Base-by-base conservation (phyloP, 225 moss, liverwort and hornwort genomes). In the Physcomitrellopsis africana region DNA sequence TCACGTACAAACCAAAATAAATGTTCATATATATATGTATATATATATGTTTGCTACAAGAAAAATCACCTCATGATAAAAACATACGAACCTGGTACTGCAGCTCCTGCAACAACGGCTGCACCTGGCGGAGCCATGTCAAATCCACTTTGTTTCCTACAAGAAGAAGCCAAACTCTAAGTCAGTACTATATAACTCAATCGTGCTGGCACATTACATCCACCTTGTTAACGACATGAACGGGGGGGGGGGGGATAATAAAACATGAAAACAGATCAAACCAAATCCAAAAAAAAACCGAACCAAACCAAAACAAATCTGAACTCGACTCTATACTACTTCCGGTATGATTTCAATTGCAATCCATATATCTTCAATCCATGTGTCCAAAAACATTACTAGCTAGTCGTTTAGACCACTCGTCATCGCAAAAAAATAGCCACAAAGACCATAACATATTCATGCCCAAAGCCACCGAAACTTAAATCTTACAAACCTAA, bases 41-140 rank as follows among this genome's bases (percentile, higher is more conserved):
- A 5, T 37, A 37, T 37, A 4, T 7, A 7, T 37, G 32, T 37
- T 1, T 7, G 32, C 18, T 42, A 37, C 41, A 58, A 59, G 42
- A 18, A 58, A 72, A 37, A 26, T n/a, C 51, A 66, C 59, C 59
- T 59, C 49, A 11, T 51, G 22, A 23, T 62, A 37, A 69, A 47
- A 17, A 9, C 62, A 63, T 72, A 87, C 93, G 84, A 78, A 93
- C 93, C 93, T 91, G 93, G 84, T 69, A 93, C 87, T 18, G 87
- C 78, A 78, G 83, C 76, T 58, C 89, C 89, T 67, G 93, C 86
- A 68, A 93, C 83, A 69, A 89, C 78, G 74, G 93, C 60, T 61
- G 93, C 93, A 84, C 93, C 93, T 63, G 89, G 87, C 70, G 93
- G 93, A 83, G 91, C 93, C 93, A 93, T 91, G 82, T 93, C 93